Evolutionary conservation across 2,329 filamentous ascomycete genomes (phyloP).

Genomic region (Colletotrichum magnum): DNA sequence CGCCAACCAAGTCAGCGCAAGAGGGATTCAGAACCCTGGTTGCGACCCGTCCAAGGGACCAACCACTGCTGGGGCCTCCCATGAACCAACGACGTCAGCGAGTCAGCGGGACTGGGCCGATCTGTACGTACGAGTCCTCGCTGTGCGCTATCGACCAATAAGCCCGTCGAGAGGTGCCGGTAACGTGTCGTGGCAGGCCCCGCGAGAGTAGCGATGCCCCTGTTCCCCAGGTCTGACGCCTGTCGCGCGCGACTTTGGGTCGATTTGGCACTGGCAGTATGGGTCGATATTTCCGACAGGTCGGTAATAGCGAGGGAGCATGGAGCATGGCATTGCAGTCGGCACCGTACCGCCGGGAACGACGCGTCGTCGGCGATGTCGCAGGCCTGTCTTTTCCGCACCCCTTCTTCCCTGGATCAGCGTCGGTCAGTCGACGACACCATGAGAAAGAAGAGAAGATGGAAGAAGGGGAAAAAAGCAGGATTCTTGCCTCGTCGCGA

Average conservation of each 20-base stretch:
- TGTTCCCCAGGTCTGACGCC: neutral
- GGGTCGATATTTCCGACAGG: neutral
- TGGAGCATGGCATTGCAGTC: neutral
- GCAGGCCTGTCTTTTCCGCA: neutral
- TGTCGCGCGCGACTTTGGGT: conserved; percentile 10
- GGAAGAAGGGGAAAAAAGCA: neutral
- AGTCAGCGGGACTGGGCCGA: conserved; percentile 14
- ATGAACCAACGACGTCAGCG: neutral
- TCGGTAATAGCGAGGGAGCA: neutral
- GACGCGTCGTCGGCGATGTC: neutral
- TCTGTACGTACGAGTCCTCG: too few relatives aligned
- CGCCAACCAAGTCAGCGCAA: neutral
- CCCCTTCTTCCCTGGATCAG: neutral
- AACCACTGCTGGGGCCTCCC: neutral
- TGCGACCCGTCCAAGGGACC: neutral
- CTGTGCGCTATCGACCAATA: too few relatives aligned
- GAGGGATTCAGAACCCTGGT: neutral
- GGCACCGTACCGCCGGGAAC: neutral
- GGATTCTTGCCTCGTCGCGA: neutral
- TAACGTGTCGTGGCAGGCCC: neutral
- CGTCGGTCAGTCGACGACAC: too few relatives aligned
- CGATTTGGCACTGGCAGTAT: neutral
- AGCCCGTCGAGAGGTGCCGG: neutral
- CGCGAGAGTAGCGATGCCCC: neutral
- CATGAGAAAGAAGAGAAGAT: too few relatives aligned